Conservation (phyloP, 768 basidiomycete species). For the Ephemerocybe angulata region DNA sequence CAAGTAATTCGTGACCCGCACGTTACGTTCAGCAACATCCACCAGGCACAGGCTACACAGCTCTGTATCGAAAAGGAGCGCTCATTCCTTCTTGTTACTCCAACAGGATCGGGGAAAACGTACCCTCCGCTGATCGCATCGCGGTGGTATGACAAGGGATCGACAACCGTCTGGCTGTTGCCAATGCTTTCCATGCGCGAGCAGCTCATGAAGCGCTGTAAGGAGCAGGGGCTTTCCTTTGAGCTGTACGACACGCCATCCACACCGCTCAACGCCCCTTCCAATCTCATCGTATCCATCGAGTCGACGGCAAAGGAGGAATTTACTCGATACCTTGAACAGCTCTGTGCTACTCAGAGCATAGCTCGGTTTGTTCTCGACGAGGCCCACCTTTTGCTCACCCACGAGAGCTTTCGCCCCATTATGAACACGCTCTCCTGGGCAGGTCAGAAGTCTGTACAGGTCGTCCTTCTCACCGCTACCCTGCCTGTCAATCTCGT, state of each 20-base stretch:
- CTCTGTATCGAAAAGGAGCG: background rate
- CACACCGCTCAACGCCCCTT: background rate
- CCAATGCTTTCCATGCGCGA: slow-evolving; percentile 16
- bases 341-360: background rate
- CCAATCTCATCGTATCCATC: slow-evolving; percentile 9
- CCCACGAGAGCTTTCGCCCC: slow-evolving; percentile 10
- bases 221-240: background rate
- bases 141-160: slow-evolving; percentile 11
- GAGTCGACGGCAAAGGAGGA: background rate
- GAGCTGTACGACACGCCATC: background rate
- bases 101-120: slow-evolving; percentile 17
- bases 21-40: background rate
- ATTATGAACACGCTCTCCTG: slow-evolving; percentile 11
- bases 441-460: slow-evolving; percentile 7
- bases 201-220: slow-evolving; percentile 5
- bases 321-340: background rate
- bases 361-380: slow-evolving; percentile 14
- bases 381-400: slow-evolving; percentile 14
- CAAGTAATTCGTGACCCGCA: background rate
- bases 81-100: slow-evolving; percentile 8
- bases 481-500: slow-evolving; percentile 13
- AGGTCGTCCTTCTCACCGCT: slow-evolving; percentile 12
- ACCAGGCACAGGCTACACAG: slow-evolving; percentile 3
- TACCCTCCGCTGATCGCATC: slow-evolving; percentile 9
- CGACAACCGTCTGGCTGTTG: slow-evolving; percentile 13